Evolutionary conservation across 805 yeast genomes (phyloP), one percentile per base, ranked within the genome.

Genomic region (Candida broadrunensis): DNA sequence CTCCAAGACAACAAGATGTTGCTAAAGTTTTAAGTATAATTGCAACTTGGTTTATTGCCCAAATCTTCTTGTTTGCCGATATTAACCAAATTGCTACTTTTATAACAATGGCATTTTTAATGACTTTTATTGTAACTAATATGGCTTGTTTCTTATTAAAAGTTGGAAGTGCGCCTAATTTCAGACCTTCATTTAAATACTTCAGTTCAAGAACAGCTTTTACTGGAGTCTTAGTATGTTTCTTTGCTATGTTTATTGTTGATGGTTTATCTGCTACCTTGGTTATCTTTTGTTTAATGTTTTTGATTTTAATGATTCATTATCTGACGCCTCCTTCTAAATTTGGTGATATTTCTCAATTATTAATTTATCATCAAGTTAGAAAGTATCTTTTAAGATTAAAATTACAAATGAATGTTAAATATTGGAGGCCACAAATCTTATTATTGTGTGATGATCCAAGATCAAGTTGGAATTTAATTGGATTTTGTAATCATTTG

Each of bases 331-430:
- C 97, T 2, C 97, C 99, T 5, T 89, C 88, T 57, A 85, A 90
- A 25, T 93, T 97, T 90, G 99, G 99, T 26, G 99, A 93, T 63
- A 97, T 93, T 18, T 90, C 98, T 2, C 99, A 93, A 62, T 80
- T 90, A 32, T 73, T 93, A 45, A 91, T 93, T 37, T 93, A 93
- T 60, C 99, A 93, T 58, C 99, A 93, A 63, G 98, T 93, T 9
- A 72, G 99, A 50, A 93, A 93, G 58, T 93, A 93, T 56, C 67
- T 88, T 33, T 65, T 93, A 44, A 72, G 95, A 39, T 70, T 91
- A 33, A 78, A 88, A 44, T 88, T 88, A 52, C 96, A 93, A 55
- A 64, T 70, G 67, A 95, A 91, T 58, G 97, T 93, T 38, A 93
- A 93, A 63, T 93, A 90, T 59, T 93, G 99, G 99, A 74, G 99